Evolutionary conservation across 2,329 filamentous ascomycete species (phyloP), one percentile per base, ranked within the genome.

Genomic region (Arthroderma sp.): DNA sequence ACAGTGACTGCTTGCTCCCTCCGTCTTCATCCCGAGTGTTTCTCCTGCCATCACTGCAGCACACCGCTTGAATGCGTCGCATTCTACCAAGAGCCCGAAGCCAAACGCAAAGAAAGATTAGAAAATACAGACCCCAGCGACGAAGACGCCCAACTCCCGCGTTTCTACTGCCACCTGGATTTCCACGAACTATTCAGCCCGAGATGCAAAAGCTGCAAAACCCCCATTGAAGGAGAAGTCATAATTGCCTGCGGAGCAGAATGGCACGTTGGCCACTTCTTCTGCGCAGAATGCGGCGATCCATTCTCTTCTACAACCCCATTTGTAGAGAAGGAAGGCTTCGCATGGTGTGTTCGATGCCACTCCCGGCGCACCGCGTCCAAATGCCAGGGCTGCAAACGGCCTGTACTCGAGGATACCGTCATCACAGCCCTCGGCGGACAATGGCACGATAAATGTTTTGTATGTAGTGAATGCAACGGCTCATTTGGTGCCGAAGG

Each of bases 141-240:
- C 7, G 9, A 67, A 86, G 43, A 44, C 36, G 28, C 11, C 30
- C 15, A 22, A 22, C 15, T 40, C 11, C 45, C 48, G 38, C 80
- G 89, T 7, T 96, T 96, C 73, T 98, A 84, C 68, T 98, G 91
- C 66, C 89, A 96, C 61, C 75, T 98, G n/a, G 91, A 98, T 69
- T 98, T 88, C 77, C 91, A 98, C 64, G 91, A 98, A 66, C 71
- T 83, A 44, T 98, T 86, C 65, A 87, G 84, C 30, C 91, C 91
- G 4, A 80, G 86, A 36, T 98, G 91, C 73, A 91, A 91, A 67
- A 87, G 85, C 62, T 98, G 91, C 75, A 87, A 83, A 62, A 98
- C 91, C 5, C 89, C 91, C 3, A 98, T 98, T 57, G 80, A 96
- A 54, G 88, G 88, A 36, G 88, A 96, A 65, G 86, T 96, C 53